Base-by-base conservation (phyloP, 768 basidiomycete genomes). In the Lactarius evosmus region DNA sequence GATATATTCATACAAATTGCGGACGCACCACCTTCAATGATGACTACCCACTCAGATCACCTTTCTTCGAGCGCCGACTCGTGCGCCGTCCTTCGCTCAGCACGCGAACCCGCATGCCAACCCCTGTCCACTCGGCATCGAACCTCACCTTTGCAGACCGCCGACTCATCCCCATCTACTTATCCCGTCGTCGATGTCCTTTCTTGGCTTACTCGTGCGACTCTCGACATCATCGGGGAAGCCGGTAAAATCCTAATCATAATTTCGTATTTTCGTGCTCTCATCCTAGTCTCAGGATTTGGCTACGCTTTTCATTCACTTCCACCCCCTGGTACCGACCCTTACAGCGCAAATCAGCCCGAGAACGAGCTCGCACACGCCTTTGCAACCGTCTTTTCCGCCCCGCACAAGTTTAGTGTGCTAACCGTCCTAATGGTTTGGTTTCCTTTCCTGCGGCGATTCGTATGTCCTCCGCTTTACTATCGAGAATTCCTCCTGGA, bases 171-270 rank as follows among this genome's bases (percentile, higher is more conserved):
- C 69, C 55, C 59, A 22, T 14, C 41, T 14, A 40, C 53, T 7
- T 62, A 56, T 50, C 62, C 55, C 22, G 74, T 73, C 7, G 76
- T 91, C 34, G 86, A 94, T 40, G 82, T 85, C 2, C 75, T 87
- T 40, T 75, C 78, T 4, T 90, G 85, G 83, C 75, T 92, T 3
- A 84, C 83, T 46, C 83, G 82, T 60, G 82, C 82, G 55, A 91
- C 89, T 4, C 77, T 93, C 9, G 91, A 93, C 66, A 82, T 89
- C 60, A 91, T 94, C 56, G 89, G 89, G 9, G 76, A 88, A 40
- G 86, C 90, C 7, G 86, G 85, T 79, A 67, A 49, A 72, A 7
- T 27, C 41, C 36, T 44, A 9, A 27, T 60, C 36, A 22, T 40
- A 4, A 19, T 59, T 8, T 57, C 32, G 29, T n/a, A 53, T 36